Evolutionary conservation across 805 yeast species (phyloP).

Genomic region (Metschnikowia koreensis): DNA sequence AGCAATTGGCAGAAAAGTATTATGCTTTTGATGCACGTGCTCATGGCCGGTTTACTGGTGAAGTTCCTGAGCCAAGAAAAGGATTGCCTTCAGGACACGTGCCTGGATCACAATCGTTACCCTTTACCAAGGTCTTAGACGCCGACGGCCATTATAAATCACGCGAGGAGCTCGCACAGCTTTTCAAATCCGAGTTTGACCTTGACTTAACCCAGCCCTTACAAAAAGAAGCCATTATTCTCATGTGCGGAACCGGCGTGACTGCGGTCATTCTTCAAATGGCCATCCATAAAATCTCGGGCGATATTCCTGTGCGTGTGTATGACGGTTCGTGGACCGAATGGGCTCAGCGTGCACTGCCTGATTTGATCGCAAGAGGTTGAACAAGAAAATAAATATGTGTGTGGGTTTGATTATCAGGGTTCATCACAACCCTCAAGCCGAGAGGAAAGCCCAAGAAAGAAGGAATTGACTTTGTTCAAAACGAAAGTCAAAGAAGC

Average conservation of each 20-base stretch:
- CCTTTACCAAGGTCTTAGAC: constrained; percentile 64
- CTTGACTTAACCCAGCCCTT: constrained; percentile 29
- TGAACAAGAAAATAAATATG: not conserved
- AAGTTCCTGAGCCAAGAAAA: constrained; percentile 83
- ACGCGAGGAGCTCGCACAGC: constrained; percentile 42
- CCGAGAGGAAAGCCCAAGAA: too few relatives aligned
- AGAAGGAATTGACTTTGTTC: too few relatives aligned
- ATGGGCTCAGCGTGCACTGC: constrained; percentile 72
- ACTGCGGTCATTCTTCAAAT: constrained; percentile 85
- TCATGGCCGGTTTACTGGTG: constrained; percentile 69
- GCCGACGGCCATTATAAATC: constrained; percentile 48
- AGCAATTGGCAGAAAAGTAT: constrained; percentile 44
- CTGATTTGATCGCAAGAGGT: constrained; percentile 49
- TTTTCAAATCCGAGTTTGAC: constrained; percentile 41
- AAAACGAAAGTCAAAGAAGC: too few relatives aligned
- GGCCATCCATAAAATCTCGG: constrained; percentile 49
- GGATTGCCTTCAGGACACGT: constrained; percentile 89
- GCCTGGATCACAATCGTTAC: constrained; percentile 75
- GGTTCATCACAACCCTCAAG: too few relatives aligned
- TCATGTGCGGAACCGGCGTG: constrained; percentile 96
- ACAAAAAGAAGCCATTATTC: constrained; percentile 62
- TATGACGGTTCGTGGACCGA: constrained; percentile 88
- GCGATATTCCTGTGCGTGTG: constrained; percentile 38
- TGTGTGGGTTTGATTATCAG: not conserved
- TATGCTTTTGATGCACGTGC: constrained; percentile 82